Evolutionary conservation across 2,329 filamentous ascomycete genomes (phyloP), one percentile per base, ranked within the genome.

Genomic region (Lomentospora prolificans): DNA sequence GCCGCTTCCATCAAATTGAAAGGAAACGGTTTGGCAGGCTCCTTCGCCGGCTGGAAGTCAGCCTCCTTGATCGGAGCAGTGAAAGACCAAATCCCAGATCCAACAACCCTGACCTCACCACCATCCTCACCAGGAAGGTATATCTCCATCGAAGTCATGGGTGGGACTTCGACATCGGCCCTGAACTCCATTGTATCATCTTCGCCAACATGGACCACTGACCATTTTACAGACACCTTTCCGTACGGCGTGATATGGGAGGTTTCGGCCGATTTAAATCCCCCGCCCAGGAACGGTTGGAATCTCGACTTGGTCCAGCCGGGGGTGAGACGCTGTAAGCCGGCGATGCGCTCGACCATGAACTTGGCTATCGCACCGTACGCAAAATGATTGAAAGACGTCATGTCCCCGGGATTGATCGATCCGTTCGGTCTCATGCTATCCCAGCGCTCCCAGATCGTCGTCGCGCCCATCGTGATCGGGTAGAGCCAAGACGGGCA

Each of bases 391-490:
- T 75, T 72, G 46, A 72, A 70, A 10, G 66, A 70, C 0, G 70
- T 74, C 71, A 74, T 74, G 25, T 67, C 60, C 0, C 71, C 67
- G 0, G 68, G 65, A 53, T 74, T 74, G 36, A 74, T 65, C 0
- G 57, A 63, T 0, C 69, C 70, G 51, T 73, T 65, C 0, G 68
- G 65, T 7, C 70, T 56, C 59, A 74, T 66, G 17, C 63, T 65
- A 22, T 74, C 68, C 71, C 71, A 74, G 4, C 72, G 65, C 60
- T 74, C 72, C 72, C 70, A 74, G 1, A 70, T 66, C 0, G 70
- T 73, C 0, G 72, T 74, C 0, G 67, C 69, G 4, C 66, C 68
- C 67, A 72, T 71, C 1, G 60, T 64, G 1, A 74, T 64, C 1
- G 67, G 68, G 33, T 73, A 73, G 2, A 66, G 61, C 72, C 70